Evolutionary conservation across 768 basidiomycete species (phyloP), one percentile per base, ranked within the genome.

Genomic region (Roridomyces roridus): DNA sequence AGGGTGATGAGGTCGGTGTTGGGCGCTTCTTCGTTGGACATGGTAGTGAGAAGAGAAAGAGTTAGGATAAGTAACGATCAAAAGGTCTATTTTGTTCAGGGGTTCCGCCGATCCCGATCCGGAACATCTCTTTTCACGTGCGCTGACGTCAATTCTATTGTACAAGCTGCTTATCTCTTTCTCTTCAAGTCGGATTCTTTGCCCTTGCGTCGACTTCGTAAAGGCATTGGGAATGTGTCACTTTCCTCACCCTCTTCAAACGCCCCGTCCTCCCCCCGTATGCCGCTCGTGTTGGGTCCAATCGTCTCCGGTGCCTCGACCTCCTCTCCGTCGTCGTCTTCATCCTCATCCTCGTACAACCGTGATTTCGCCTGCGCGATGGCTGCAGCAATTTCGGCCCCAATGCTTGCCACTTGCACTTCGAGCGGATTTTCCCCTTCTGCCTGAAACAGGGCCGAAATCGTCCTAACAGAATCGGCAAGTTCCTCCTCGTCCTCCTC

Each of bases 1-100:
- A 97, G 84, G 45, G 95, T 97, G 76, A 96, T 91, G 65, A 97
- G 78, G 70, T 97, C 94, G 39, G 90, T 91, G 77, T 78, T 87
- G 59, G 92, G 92, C 53, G 81, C 70, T 65, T 92, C 88, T 68
- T 90, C 86, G 67, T 83, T 66, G 42, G 78, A 63, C 78, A 83
- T 81, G 57, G 60, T 50, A 20, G 48, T 51, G 42, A 4, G 31
- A 49, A 34, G 29, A 23, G 28, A 50, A 46, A 51, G 43, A 49
- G 42, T 31, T 20, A 44, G 45, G 41, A 21, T 43, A 62, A 65
- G 67, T 64, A 60, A n/a, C n/a, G n/a, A n/a, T n/a, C n/a, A n/a
- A n/a, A n/a, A n/a, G n/a, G 31, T 3, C 15, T 15, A 34, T 2
- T 34, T 34, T 34, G 15, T 34, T 34, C 7, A 34, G 31, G 31